phyloP scores from a whole-genome alignment of 2,329 filamentous ascomycete species.

The Magnaporthiopsis rhizophila region DNA sequence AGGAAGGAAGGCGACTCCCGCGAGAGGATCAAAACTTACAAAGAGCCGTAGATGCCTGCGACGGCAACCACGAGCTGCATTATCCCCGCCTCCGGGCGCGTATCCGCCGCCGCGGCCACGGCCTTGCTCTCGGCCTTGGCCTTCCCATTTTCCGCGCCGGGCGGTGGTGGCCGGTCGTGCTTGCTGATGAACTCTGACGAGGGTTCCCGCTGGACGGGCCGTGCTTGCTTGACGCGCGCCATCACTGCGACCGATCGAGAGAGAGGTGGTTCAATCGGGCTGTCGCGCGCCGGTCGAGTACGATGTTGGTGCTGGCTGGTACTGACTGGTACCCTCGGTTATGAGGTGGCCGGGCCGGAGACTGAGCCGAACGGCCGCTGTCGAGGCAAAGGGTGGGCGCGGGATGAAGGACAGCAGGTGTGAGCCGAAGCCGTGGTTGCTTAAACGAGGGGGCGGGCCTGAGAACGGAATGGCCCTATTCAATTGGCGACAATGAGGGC shows the following conservation, averaged over 20 bases:
- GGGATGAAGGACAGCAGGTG: too few species aligned
- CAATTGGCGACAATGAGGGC: background rate
- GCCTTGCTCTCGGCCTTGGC: constrained; percentile 21
- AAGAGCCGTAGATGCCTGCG: constrained; percentile 92
- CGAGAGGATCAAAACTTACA: constrained; percentile 49
- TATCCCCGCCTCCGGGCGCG: constrained; percentile 48
- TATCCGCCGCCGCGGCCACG: constrained; percentile 15
- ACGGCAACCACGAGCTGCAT: constrained; percentile 78
- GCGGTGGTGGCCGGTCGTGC: constrained; percentile 22
- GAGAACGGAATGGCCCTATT: background rate
- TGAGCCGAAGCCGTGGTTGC: background rate
- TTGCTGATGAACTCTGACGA: constrained; percentile 60
- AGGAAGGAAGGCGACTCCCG: too few species aligned
- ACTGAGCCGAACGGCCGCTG: background rate
- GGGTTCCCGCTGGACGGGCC: constrained; percentile 54
- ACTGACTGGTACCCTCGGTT: background rate
- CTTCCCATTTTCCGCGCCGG: constrained; percentile 20
- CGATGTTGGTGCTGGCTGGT: too few species aligned
- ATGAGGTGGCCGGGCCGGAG: background rate
- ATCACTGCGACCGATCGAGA: constrained; percentile 32
- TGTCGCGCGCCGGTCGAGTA: too few species aligned
- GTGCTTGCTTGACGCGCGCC: constrained; percentile 64
- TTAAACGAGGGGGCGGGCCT: background rate
- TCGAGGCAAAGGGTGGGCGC: too few species aligned
- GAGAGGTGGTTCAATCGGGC: too few species aligned